phyloP scores from a whole-genome alignment of 2,329 filamentous ascomycete species.

The Exserohilum turcica region DNA sequence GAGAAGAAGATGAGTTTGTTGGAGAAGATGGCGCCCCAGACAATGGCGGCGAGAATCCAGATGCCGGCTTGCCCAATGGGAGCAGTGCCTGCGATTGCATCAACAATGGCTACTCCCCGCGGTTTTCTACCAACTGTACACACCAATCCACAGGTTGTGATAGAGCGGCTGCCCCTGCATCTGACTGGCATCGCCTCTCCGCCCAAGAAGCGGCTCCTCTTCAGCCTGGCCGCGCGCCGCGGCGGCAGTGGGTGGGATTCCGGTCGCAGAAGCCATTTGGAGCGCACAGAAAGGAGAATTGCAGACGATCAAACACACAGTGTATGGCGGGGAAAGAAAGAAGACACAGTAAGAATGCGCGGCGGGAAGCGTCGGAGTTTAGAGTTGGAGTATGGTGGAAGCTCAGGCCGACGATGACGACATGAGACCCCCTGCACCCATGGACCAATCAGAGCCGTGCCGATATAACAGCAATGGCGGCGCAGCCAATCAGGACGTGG shows the following conservation, averaged over 20 bases:
- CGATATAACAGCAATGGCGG: constrained; percentile 1
- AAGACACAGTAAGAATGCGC: not conserved
- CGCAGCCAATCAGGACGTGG: constrained; percentile 8
- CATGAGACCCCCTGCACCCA: constrained; percentile 17
- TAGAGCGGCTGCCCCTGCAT: constrained; percentile 65
- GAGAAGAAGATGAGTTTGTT: constrained; percentile 80
- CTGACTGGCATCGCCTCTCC: constrained; percentile 75
- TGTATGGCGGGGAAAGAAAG: not conserved
- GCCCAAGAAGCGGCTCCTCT: constrained; percentile 72
- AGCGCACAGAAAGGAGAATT: not conserved
- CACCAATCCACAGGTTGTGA: constrained; percentile 77
- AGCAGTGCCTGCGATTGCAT: constrained; percentile 70
- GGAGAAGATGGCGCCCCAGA: constrained; percentile 79
- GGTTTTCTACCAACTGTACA: constrained; percentile 22
- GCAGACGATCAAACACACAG: not conserved
- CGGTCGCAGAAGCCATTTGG: constrained; percentile 71
- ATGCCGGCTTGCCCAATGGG: constrained; percentile 79
- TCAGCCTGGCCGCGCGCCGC: constrained; percentile 54
- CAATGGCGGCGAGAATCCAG: constrained; percentile 72
- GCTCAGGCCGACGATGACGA: constrained; percentile 25
- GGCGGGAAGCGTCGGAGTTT: constrained; percentile 20
- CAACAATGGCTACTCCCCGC: not conserved
- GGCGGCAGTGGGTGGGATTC: constrained; percentile 60
- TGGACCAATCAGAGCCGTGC: constrained; percentile 20
- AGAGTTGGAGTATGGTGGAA: constrained; percentile 16